phyloP scores from a whole-genome alignment of 2,329 filamentous ascomycete species.

The Hirsutella thompsonii region DNA sequence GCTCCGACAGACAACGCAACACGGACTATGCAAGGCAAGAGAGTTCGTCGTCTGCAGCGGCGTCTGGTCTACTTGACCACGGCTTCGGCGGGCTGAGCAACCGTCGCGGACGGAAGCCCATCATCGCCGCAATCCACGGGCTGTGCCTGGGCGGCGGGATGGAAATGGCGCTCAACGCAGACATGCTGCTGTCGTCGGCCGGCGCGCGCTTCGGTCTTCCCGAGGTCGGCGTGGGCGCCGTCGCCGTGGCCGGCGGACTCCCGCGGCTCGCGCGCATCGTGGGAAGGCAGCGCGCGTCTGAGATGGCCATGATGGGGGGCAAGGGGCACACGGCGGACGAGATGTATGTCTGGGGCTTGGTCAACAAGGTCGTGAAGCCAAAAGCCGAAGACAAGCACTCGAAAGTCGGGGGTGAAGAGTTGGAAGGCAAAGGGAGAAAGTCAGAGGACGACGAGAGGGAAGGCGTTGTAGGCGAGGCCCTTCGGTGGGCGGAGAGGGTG shows the following conservation, averaged over 20 bases:
- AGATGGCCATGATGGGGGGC: constrained; percentile 59
- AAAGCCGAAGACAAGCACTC: no score
- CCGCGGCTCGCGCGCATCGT: constrained; percentile 52
- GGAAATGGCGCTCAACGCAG: constrained; percentile 63
- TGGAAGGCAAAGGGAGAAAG: not conserved
- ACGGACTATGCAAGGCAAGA: no score
- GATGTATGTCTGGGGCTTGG: constrained; percentile 52
- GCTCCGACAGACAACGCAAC: no score
- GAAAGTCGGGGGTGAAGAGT: no score
- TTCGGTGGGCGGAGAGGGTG: constrained; percentile 48
- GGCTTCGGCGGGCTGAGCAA: constrained; percentile 58
- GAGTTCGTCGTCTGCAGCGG: not conserved
- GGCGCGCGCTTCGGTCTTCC: constrained; percentile 54
- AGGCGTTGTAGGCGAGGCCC: constrained; percentile 45
- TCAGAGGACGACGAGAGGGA: constrained; percentile 13
- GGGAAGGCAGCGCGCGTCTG: constrained; percentile 56
- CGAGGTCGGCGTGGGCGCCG: constrained; percentile 58
- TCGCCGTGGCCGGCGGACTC: constrained; percentile 57
- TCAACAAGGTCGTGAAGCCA: constrained; percentile 62
- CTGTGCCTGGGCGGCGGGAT: constrained; percentile 63
- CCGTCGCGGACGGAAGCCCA: constrained; percentile 56
- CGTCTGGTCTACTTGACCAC: constrained; percentile 11
- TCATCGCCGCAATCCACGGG: constrained; percentile 67
- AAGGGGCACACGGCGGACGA: constrained; percentile 44
- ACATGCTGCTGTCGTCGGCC: constrained; percentile 52